phyloP scores from a whole-genome alignment of 164 flowering plant species.

The Vitis rupestris region DNA sequence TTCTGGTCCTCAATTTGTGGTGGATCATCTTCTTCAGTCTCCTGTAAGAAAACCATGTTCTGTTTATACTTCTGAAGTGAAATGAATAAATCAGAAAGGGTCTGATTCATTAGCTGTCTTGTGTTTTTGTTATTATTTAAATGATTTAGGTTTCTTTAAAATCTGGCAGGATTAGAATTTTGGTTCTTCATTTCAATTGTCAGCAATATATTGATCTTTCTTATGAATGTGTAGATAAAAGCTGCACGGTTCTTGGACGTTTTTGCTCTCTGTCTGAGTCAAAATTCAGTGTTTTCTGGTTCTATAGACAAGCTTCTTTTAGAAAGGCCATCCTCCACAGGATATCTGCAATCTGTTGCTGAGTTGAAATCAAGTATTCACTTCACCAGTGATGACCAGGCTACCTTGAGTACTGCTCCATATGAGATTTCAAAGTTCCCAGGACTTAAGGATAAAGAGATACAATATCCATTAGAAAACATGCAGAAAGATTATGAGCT shows the following conservation, averaged over 20 bases:
- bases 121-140: background rate
- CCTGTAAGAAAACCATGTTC: constrained; percentile 46
- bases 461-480: constrained; percentile 11
- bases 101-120: background rate
- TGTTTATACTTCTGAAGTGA: background rate
- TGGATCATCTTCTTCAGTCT: constrained; percentile 70
- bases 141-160: background rate
- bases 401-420: constrained; percentile 16
- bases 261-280: constrained; percentile 65
- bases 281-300: constrained; percentile 78
- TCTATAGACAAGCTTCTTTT: constrained; percentile 63
- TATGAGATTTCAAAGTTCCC: constrained; percentile 17
- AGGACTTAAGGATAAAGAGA: constrained; percentile 19
- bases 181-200: no score
- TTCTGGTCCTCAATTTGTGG: constrained; percentile 83
- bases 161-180: no score
- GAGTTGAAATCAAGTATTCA: constrained; percentile 51
- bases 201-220: background rate
- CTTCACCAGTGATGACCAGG: constrained; percentile 9
- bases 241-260: constrained; percentile 72
- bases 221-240: constrained; percentile 40
- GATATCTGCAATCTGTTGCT: constrained; percentile 69
- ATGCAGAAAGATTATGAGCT: constrained; percentile 40
- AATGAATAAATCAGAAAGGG: background rate
- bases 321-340: constrained; percentile 52